Base-by-base conservation (phyloP, 768 basidiomycete species). In the Pleurotus sapidus region DNA sequence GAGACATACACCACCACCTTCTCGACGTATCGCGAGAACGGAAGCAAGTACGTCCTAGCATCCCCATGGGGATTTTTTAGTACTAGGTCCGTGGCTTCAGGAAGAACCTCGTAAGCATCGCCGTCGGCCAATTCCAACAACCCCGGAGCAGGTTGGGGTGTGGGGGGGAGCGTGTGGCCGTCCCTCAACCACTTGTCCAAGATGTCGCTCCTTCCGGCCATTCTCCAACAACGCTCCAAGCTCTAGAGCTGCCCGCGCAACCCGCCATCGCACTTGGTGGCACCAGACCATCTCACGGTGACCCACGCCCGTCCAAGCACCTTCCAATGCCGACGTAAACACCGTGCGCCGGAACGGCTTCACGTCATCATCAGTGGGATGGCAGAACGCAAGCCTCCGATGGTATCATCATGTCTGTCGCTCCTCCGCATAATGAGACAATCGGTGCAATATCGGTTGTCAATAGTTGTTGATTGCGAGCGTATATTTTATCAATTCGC, bases 251-350 rank as follows among this genome's bases (percentile, higher is more conserved):
- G 86, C 84, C 53, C 91, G 79, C 14, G 95, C 95, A 34, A 96
- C 77, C 20, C 86, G 83, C 89, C 89, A 93, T 40, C 97, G 88
- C 8, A 98, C 87, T 72, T 99, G 97, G 70, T 98, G 93, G 67
- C 97, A 98, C 97, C 97, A 99, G 3, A 98, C 93, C 84, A 98
- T 95, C 59, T 92, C 95, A 42, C 86, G 86, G 69, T 99, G 97
- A 23, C 95, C 96, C 4, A 98, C 91, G 2, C 93, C 93, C 2
- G 95, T 93, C 91, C 95, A 96, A 2, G 88, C 83, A n/a, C 93
- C 92, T 48, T 95, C 90, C 23, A 98, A 74, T 1, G 87, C 88
- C 30, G 90, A 90, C 1, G 93, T 90, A 66, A 97, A 96, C 4
- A 95, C 77, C 0, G 87, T 88, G 39, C 79, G 77, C 42, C 86